Conservation (phyloP, 176 grass and related monocot genomes). For the Aegilops sharonensis region DNA sequence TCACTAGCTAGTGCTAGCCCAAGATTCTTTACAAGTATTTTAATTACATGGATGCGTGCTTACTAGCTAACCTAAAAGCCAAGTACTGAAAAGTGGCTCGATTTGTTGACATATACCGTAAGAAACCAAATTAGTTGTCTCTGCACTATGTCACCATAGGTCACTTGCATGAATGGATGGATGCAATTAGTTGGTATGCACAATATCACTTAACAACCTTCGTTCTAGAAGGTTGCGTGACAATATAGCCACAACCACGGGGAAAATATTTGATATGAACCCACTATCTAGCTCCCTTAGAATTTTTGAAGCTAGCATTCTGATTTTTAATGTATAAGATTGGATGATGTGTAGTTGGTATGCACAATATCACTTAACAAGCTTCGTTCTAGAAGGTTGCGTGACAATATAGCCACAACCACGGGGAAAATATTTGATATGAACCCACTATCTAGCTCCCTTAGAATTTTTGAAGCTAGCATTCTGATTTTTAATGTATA, state of each 20-base stretch:
- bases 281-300: not conserved
- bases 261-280: no score
- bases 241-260: not conserved
- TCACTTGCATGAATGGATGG: not conserved
- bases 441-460: not conserved
- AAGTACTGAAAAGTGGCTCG: not conserved
- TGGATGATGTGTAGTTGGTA: not conserved
- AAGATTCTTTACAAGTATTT: not conserved
- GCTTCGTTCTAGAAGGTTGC: not conserved
- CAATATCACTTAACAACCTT: not conserved
- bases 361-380: not conserved
- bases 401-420: not conserved
- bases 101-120: not conserved
- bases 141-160: not conserved
- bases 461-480: not conserved
- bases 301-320: not conserved
- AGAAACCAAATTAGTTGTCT: not conserved
- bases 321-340: not conserved
- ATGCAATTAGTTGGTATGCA: not conserved
- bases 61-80: not conserved
- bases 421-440: not conserved
- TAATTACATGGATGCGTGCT: not conserved
- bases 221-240: not conserved
- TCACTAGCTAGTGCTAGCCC: not conserved
- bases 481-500: not conserved